Percentiles rank a stretch among this genome's conserved stretches.
These are phyloP conservation scores for Syzygium grande DNA, from an alignment of 345 rosid genomes.

Conservation along the genomic window DNA sequence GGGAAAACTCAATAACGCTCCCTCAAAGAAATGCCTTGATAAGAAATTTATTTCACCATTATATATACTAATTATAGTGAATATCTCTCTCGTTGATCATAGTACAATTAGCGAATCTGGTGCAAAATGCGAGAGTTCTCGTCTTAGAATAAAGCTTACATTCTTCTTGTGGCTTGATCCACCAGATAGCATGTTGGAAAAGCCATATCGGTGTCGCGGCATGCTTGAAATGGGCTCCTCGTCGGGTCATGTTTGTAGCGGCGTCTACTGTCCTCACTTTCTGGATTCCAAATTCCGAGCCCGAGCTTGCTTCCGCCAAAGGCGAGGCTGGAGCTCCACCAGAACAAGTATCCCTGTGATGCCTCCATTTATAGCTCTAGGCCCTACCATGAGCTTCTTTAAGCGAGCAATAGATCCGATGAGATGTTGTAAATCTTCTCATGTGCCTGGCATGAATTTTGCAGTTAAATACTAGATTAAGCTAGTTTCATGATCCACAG, in stretches of 20 bases:
- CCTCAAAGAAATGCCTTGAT: not conserved
- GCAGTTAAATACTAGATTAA: not conserved
- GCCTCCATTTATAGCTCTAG: not conserved
- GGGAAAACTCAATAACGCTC: not conserved
- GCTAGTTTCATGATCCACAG: not conserved
- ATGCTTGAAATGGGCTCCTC: constrained; percentile 96
- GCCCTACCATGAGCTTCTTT: not conserved
- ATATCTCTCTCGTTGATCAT: not conserved
- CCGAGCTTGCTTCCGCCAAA: not conserved
- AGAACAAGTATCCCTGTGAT: not conserved
- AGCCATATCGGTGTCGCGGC: constrained; percentile 73
- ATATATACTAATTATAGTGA: not conserved
- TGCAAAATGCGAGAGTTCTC: not conserved
- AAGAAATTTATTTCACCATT: not conserved
- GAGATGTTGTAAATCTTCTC: not conserved
- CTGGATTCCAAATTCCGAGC: constrained; percentile 60
- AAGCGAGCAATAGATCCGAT: not conserved
- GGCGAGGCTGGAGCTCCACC: not conserved
- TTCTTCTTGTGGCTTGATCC: not conserved
- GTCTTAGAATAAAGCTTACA: not conserved
- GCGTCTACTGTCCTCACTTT: constrained; percentile 81
- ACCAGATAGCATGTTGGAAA: constrained; percentile 70
- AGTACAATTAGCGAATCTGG: not conserved
- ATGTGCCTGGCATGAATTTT: not conserved
- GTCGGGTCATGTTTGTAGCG: constrained; percentile 81